phyloP scores from a whole-genome alignment of 306 rosid genomes.

The Dryas alaskensis region DNA sequence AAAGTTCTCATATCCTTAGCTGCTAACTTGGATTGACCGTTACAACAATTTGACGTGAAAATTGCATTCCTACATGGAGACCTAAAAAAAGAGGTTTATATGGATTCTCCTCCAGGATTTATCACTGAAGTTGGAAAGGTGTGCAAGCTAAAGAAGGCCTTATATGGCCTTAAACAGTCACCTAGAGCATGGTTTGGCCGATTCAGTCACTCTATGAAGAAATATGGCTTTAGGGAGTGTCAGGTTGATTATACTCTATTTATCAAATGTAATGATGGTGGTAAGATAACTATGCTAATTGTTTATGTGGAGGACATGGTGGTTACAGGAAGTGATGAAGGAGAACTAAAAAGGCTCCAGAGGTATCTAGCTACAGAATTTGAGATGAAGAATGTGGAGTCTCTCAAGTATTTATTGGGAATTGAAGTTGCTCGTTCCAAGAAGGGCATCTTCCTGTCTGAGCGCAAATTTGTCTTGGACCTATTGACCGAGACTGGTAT shows the following conservation, averaged over 20 bases:
- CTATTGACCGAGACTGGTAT: too few species aligned
- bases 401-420: too few species aligned
- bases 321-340: neutral
- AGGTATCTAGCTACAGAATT: neutral
- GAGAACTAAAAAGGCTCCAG: neutral
- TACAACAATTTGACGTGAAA: too few species aligned
- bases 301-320: neutral
- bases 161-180: neutral
- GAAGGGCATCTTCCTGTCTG: too few species aligned
- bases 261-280: neutral
- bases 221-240: neutral
- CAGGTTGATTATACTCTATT: neutral
- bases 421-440: too few species aligned
- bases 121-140: neutral
- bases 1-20: too few species aligned
- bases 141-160: neutral
- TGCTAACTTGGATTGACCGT: too few species aligned
- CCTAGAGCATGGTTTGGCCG: neutral
- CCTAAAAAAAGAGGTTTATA: neutral
- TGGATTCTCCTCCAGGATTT: neutral
- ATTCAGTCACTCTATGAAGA: too few species aligned
- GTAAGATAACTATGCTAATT: too few species aligned
- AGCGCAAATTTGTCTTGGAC: too few species aligned
- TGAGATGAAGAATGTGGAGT: too few species aligned
- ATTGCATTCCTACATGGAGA: too few species aligned